Evolutionary conservation across 169 alveolate species (phyloP), one percentile per base, ranked within the genome.

Genomic region (Eimeria brunetti): DNA sequence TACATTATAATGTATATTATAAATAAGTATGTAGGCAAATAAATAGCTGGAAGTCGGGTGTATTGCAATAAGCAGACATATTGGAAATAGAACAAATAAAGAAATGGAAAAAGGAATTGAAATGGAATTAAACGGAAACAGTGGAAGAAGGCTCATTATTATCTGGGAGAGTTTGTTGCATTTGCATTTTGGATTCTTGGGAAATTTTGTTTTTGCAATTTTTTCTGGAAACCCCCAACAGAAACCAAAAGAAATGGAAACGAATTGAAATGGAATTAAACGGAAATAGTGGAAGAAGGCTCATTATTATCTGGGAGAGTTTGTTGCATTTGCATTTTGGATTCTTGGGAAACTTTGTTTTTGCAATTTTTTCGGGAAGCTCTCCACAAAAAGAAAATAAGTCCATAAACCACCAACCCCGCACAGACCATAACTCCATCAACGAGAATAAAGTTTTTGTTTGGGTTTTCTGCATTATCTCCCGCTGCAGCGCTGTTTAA

Each of bases 381-480:
- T 24, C 46, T 67, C 80, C 91, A 60, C 36, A 85, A 44, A 8
- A 85, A 7, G n/a, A 85, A 85, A 41, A 85, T 60, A 12, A 85
- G 78, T 22, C 20, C 60, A 30, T 85, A 85, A 6, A 85, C 91
- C 36, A 92, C 8, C 12, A 92, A n/a, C 22, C 95, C 95, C 24
- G 71, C n/a, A 53, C 69, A 80, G 3, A 92, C 88, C 95, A 92
- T 92, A 12, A 92, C 16, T 16, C 88, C 95, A 38, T 92, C 95
- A 18, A 80, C 95, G 0, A 80, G 27, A 27, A 92, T 24, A 69
- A 81, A 92, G 67, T 81, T 92, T 24, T 67, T 27, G 1, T 92
- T 92, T 18, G 60, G 16, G 20, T 60, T 86, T 5, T 30, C n/a
- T n/a, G n/a, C n/a, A n/a, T n/a, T n/a, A n/a, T n/a, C n/a, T n/a